Conservation (phyloP, 2,329 filamentous ascomycete species). For the Penicillium brevicompactum region DNA sequence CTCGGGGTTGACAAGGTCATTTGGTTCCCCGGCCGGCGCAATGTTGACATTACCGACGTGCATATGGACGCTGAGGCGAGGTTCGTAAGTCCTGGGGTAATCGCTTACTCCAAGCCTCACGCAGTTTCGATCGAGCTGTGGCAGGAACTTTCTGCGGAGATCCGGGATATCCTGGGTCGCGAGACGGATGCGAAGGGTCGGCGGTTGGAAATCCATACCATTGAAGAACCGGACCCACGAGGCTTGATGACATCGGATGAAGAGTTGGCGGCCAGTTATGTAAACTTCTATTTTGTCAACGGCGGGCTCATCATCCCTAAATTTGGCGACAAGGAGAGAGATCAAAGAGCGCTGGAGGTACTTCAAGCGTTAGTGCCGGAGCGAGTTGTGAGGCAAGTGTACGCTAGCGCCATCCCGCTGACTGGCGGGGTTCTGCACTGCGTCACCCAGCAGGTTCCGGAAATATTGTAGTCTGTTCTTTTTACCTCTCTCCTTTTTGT, state of each 20-base stretch:
- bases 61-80: constrained; percentile 32
- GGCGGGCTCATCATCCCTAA: constrained; percentile 30
- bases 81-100: constrained; percentile 28
- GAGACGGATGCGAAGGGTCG: constrained; percentile 28
- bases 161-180: constrained; percentile 15
- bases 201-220: constrained; percentile 21
- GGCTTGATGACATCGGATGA: constrained; percentile 9
- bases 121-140: constrained; percentile 11
- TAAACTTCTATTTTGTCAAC: constrained; percentile 35
- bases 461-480: background rate
- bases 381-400: constrained; percentile 27
- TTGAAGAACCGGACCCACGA: constrained; percentile 25
- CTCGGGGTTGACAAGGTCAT: constrained; percentile 32
- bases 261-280: constrained; percentile 26
- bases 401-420: constrained; percentile 27
- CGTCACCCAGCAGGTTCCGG: constrained; percentile 30
- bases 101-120: constrained; percentile 26
- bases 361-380: constrained; percentile 24
- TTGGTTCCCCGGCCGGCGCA: constrained; percentile 29
- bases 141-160: constrained; percentile 22
- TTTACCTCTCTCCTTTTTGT: background rate
- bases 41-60: constrained; percentile 32
- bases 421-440: constrained; percentile 34
- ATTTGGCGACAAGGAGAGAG: constrained; percentile 27
- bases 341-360: constrained; percentile 25